Evolutionary conservation across 495 filamentous ascomycete species (phyloP).

Genomic region (Hyaloscypha finlandica): DNA sequence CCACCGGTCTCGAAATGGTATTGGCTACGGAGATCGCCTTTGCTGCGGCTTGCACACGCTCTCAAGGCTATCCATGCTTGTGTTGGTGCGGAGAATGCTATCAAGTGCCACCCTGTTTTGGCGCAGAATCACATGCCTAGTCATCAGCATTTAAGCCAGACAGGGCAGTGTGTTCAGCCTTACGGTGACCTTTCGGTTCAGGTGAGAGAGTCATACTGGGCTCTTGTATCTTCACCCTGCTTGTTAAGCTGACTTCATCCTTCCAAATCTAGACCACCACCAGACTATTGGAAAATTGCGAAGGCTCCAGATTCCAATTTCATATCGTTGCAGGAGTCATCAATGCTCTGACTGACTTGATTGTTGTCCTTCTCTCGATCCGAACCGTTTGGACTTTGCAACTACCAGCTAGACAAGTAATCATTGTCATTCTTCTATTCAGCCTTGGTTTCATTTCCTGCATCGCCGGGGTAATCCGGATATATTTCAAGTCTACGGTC

Average conservation of each 20-base stretch:
- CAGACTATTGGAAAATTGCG: constrained; percentile 53
- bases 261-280: constrained; percentile 45
- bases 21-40: constrained; percentile 21
- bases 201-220: constrained; percentile 37
- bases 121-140: constrained; percentile 37
- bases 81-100: constrained; percentile 24
- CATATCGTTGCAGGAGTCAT: constrained; percentile 57
- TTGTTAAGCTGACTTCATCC: neutral
- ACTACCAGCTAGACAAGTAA: constrained; percentile 53
- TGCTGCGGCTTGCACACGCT: constrained; percentile 17
- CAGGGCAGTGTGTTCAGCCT: constrained; percentile 51
- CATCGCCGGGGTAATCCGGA: constrained; percentile 57
- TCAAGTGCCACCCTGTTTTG: constrained; percentile 30
- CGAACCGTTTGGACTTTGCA: constrained; percentile 58
- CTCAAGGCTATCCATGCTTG: constrained; percentile 28
- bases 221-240: neutral
- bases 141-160: constrained; percentile 46
- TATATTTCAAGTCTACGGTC: constrained; percentile 34
- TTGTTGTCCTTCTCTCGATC: constrained; percentile 59
- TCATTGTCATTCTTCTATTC: constrained; percentile 60
- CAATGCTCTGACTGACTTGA: constrained; percentile 61
- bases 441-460: constrained; percentile 59
- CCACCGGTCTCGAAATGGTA: constrained; percentile 25
- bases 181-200: constrained; percentile 57
- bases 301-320: constrained; percentile 42